A percentile compares a stretch with the other conserved stretches of the same genome.
phyloP scores from a whole-genome alignment of 2,329 filamentous ascomycete species.

The Ascochyta clinopodiicola region DNA sequence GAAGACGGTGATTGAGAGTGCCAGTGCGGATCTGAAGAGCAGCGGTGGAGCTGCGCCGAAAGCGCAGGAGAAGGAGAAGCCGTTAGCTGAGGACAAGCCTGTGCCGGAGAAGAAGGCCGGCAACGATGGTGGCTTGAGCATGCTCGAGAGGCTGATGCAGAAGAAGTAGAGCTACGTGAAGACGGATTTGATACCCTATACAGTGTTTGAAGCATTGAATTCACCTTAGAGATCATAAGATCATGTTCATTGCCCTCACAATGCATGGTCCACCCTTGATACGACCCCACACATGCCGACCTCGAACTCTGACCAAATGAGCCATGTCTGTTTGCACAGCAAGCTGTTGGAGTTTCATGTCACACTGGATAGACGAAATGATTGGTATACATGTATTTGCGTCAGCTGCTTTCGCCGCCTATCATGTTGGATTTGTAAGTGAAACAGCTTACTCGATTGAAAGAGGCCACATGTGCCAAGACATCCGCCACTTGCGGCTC shows the following conservation, averaged over 20 bases:
- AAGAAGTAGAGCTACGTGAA: conserved; percentile 4
- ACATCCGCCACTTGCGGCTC: conserved; percentile 23
- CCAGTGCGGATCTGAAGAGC: conserved; percentile 11
- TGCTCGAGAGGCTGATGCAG: conserved; percentile 17
- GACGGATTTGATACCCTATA: conserved; percentile 10
- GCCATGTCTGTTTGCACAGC: too few relatives aligned
- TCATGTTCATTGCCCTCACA: background rate
- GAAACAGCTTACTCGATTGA: conserved; percentile 24
- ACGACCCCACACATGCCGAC: conserved; percentile 1
- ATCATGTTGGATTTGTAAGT: conserved; percentile 34
- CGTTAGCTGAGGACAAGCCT: conserved; percentile 4
- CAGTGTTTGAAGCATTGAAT: background rate
- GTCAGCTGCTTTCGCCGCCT: background rate
- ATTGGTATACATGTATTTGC: background rate
- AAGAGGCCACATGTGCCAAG: conserved; percentile 45
- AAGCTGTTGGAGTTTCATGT: too few relatives aligned
- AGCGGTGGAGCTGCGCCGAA: conserved; percentile 11
- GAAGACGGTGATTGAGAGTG: conserved; percentile 35
- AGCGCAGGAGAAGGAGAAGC: conserved; percentile 15
- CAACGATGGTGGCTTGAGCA: conserved; percentile 38
- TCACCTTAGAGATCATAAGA: background rate
- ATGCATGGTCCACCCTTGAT: background rate
- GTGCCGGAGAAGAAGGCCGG: conserved; percentile 38
- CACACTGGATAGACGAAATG: background rate
- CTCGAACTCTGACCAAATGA: conserved; percentile 2